Base-by-base conservation (phyloP, 1,139 yeast species). In the Debaryomyces udenii region DNA sequence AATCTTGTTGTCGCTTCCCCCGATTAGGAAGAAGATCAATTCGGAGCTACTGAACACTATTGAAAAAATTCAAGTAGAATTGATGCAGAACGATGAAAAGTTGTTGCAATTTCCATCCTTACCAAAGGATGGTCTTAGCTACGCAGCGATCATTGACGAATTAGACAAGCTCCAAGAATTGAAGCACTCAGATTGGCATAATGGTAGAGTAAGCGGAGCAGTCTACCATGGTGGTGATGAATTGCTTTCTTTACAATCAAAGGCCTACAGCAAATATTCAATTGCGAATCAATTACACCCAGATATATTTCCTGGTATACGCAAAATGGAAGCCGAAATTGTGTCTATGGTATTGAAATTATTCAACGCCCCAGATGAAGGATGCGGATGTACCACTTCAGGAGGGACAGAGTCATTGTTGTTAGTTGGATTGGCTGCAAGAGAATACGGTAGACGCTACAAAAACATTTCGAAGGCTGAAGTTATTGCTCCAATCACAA, bases 331-430 rank as follows among this genome's bases (percentile, higher is more conserved):
- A 57, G 76, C 96, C 2, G 98, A 93, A 59, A 88, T 91, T 5
- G 98, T 93, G 3, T 73, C 94, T 1, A 93, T 93, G 98, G 94
- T 87, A 6, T 70, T 93, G 48, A 76, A 74, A 16, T 57, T 90
- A 52, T 93, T 86, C 68, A 77, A 91, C 62, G 78, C 70, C 0
- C 95, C 95, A 2, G 84, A 86, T 1, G 60, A 61, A 16, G 89
- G 85, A 0, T 88, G 94, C 57, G 98, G 98, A 10, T 81, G 94
- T n/a, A 79, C 95, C 0, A 85, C 97, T 1, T 83, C 94, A 2
- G 99, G 99, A n/a, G 99, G 99, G 20, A 90, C 99, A 0, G 99
- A 93, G 61, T 90, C 97, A 1, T 66, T 93, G 39, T 64, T 93
- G 35, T 70, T 93, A 55, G 81, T 98, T 0, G 91, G 96, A 42